Conservation (phyloP, 1,284 basidiomycete species). For the Cutaneotrichosporon mucoides region DNA sequence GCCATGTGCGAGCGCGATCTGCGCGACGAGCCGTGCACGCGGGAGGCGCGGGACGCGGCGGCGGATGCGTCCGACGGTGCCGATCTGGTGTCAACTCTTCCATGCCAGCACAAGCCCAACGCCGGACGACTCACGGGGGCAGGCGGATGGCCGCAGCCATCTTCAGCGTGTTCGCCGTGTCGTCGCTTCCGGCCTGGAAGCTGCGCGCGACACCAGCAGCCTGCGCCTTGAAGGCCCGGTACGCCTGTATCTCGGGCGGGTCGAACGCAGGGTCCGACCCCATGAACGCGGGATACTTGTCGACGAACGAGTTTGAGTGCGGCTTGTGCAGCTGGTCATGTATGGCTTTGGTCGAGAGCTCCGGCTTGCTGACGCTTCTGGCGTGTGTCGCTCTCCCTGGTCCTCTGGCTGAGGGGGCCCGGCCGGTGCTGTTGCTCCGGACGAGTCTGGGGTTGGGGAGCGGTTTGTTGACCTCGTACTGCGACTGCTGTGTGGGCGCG, state of each 20-base stretch:
- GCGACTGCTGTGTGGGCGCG: slow-evolving; percentile 2
- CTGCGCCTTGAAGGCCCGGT: neutral
- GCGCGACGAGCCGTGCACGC: neutral
- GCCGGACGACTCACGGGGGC: neutral
- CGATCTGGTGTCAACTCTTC: too few species aligned
- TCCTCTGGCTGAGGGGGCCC: neutral
- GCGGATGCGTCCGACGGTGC: too few species aligned
- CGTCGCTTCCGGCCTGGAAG: neutral
- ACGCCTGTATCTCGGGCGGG: neutral
- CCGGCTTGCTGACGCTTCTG: neutral
- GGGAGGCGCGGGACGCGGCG: neutral
- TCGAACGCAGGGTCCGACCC: neutral
- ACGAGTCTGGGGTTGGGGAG: slow-evolving; percentile 16
- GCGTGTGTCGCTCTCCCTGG: neutral
- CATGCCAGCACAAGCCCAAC: too few species aligned
- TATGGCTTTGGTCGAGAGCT: neutral
- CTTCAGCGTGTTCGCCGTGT: neutral
- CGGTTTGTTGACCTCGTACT: slow-evolving; percentile 22
- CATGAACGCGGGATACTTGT: slow-evolving; percentile 32
- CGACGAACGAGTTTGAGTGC: slow-evolving; percentile 15
- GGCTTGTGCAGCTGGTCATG: neutral
- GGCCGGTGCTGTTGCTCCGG: neutral
- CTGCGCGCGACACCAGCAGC: neutral
- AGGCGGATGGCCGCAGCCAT: neutral
- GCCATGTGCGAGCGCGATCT: neutral